Base-by-base conservation (phyloP, 495 filamentous ascomycete genomes). In the Xylaria nigripes region DNA sequence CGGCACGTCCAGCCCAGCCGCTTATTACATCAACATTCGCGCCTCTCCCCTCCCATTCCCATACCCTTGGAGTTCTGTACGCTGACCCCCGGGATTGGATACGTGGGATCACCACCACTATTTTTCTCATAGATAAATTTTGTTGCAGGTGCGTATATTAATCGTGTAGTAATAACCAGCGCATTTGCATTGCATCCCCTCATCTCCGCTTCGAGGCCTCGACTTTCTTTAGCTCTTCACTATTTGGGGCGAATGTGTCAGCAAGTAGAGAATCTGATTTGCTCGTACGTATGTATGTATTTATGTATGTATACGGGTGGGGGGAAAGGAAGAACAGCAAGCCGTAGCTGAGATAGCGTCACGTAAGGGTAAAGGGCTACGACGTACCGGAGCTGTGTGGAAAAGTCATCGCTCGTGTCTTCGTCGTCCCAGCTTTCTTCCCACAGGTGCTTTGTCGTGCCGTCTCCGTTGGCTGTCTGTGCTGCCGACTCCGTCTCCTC, bases 381-480 rank as follows among this genome's bases (percentile, higher is more conserved):
- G 23, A 77, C 85, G 60, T 70, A 98, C 94, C 89, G 94, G 67
- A 98, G 72, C 81, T 96, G 93, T 68, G 86, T 81, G 12, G 90
- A 90, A 67, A 98, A 98, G 62, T 98, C 93, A 68, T 97, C 94
- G 61, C 78, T 91, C 52, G 90, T 90, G 76, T 97, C 93, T 69
- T 98, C 93, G 62, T 98, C 93, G 71, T 98, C 93, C 93, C 93
- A 98, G 76, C 90, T 96, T 79, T 98, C 93, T 75, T 98, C 93
- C 93, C 93, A 98, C 54, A 98, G 73, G 76, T 96, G 89, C 59
- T 84, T 83, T 59, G 83, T 87, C 48, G 67, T 65, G 60, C 64
- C 58, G 49, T 76, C 76, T 50, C 72, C 72, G 45, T 40, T 57
- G 16, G 61, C 45, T 15, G 60, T 57, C 34, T 49, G 60, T 54